Evolutionary conservation across 2,329 filamentous ascomycete species (phyloP).

Genomic region (Periconia digitata): DNA sequence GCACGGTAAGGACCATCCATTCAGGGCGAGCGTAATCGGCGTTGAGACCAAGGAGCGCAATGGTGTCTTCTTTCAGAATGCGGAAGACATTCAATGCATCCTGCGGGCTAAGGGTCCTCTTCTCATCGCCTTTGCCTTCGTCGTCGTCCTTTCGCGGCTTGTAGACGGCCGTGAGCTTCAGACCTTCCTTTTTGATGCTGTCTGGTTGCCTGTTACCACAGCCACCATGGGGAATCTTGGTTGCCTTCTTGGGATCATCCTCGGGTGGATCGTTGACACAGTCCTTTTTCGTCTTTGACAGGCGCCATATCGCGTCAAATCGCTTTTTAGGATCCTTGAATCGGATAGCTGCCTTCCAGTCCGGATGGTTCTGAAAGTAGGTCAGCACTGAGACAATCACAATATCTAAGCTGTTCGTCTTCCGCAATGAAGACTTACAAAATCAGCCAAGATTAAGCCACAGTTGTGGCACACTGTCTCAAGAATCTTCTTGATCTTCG

Average conservation of each 20-base stretch:
- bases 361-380: constrained; percentile 64
- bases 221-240: constrained; percentile 69
- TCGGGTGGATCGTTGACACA: constrained; percentile 79
- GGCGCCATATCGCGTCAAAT: constrained; percentile 88
- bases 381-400: constrained; percentile 60
- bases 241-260: constrained; percentile 57
- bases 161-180: constrained; percentile 78
- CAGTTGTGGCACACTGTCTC: constrained; percentile 99
- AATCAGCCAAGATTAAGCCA: constrained; percentile 95
- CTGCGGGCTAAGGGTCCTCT: constrained; percentile 78
- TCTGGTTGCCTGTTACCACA: constrained; percentile 90
- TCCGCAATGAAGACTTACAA: constrained; percentile 79
- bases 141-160: constrained; percentile 69
- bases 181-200: constrained; percentile 76
- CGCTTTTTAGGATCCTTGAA: constrained; percentile 91
- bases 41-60: constrained; percentile 86
- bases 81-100: constrained; percentile 85
- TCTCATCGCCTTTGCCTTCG: constrained; percentile 71
- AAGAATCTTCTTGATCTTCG: constrained; percentile 98
- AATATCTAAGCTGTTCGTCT: constrained; percentile 53
- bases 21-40: constrained; percentile 94
- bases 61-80: constrained; percentile 77
- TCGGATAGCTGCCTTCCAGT: constrained; percentile 78
- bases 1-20: constrained; percentile 96
- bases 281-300: constrained; percentile 83